Percentiles rank a stretch among this genome's conserved stretches.
phyloP scores from a whole-genome alignment of 176 grass and related monocot species.

The Aegilops umbellulata region DNA sequence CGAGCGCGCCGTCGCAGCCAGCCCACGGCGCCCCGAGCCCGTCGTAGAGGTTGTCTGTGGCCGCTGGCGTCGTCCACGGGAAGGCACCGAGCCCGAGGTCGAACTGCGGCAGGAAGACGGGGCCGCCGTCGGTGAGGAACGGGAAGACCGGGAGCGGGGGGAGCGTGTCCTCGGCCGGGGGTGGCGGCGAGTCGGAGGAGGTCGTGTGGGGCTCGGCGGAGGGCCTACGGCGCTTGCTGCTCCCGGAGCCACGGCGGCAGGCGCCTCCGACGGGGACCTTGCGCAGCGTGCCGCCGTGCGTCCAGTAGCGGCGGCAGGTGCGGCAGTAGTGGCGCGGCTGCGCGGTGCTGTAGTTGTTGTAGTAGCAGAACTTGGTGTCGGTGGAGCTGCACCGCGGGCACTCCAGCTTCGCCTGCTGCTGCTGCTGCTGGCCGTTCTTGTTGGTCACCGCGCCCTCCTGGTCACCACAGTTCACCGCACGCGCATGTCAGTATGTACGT shows the following conservation, averaged over 20 bases:
- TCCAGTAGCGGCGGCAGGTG: slow-evolving; percentile 11
- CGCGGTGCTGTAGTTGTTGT: slow-evolving; percentile 93
- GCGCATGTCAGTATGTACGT: background rate
- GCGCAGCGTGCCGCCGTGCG: background rate
- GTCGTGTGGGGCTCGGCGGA: background rate
- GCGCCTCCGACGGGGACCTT: background rate
- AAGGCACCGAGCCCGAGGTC: slow-evolving; percentile 5
- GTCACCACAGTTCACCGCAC: background rate
- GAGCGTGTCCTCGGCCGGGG: background rate
- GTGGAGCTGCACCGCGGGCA: slow-evolving; percentile 79
- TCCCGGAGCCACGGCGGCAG: background rate
- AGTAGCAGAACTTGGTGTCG: slow-evolving; percentile 99
- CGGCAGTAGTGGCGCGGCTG: slow-evolving; percentile 92
- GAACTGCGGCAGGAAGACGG: slow-evolving; percentile 33
- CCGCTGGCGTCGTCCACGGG: background rate
- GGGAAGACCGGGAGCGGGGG: slow-evolving; percentile 7
- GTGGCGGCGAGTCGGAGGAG: background rate
- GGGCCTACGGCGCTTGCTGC: slow-evolving; percentile 54
- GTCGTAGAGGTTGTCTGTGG: background rate
- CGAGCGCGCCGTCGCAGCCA: background rate
- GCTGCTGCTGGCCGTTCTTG: background rate
- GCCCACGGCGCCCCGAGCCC: slow-evolving; percentile 25
- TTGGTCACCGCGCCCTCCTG: background rate
- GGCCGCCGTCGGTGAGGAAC: slow-evolving; percentile 32
- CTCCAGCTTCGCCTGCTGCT: slow-evolving; percentile 24